phyloP scores from a whole-genome alignment of 75 land plant species.

The Selaginella tamariscina region DNA sequence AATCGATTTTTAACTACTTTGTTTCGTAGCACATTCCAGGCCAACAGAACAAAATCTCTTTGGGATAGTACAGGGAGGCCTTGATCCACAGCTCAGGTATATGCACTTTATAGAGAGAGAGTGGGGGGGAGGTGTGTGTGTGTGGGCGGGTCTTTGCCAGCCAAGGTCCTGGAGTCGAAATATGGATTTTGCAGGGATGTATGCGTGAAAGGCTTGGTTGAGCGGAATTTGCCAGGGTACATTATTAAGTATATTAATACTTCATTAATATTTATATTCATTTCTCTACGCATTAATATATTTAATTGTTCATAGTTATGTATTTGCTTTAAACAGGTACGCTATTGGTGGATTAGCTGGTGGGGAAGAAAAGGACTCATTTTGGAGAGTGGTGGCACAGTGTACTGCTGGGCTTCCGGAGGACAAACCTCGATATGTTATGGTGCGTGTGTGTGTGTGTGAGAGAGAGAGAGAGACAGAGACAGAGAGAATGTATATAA shows the following conservation, averaged over 20 bases:
- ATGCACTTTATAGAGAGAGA: too few species aligned
- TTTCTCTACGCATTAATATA: constrained; percentile 17
- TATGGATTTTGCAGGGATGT: constrained; percentile 79
- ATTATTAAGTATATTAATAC: neutral
- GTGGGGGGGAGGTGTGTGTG: too few species aligned
- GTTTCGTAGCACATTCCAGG: constrained; percentile 71
- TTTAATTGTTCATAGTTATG: too few species aligned
- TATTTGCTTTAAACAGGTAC: constrained; percentile 57
- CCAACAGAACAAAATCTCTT: constrained; percentile 84
- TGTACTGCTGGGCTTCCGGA: constrained; percentile 96
- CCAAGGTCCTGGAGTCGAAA: too few species aligned
- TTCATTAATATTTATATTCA: neutral
- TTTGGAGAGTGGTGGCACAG: constrained; percentile 99
- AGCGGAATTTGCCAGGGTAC: constrained; percentile 90
- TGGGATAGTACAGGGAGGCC: constrained; percentile 98
- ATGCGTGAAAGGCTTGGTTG: constrained; percentile 85
- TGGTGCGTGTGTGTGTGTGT: too few species aligned
- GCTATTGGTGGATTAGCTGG: constrained; percentile 99
- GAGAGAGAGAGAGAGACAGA: too few species aligned
- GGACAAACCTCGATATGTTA: constrained; percentile 99
- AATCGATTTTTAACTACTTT: neutral
- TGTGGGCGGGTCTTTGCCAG: too few species aligned
- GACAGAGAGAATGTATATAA: neutral
- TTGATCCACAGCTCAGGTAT: constrained; percentile 92
- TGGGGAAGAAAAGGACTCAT: constrained; percentile 93